Percentiles rank a stretch among this genome's conserved stretches.
Evolutionary conservation across 1,139 yeast genomes (phyloP).

Genomic region (Groenewaldozyma sp.): DNA sequence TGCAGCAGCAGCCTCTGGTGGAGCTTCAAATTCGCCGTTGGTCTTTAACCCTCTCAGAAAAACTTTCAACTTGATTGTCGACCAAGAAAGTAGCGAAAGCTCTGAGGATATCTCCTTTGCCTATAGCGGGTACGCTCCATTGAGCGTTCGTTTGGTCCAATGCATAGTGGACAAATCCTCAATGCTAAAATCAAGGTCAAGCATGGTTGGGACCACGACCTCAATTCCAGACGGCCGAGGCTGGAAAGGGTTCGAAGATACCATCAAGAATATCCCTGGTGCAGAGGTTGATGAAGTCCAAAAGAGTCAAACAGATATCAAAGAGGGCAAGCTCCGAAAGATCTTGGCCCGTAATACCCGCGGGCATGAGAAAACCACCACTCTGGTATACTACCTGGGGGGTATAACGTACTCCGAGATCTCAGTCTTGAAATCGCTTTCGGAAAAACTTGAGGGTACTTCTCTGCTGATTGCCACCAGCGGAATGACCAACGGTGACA

Average conservation of each 20-base stretch:
- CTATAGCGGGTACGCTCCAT: conserved; percentile 41
- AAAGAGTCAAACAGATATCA: conserved; percentile 20
- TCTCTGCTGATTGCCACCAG: conserved; percentile 47
- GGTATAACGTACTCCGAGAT: conserved; percentile 77
- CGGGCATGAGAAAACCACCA: conserved; percentile 25
- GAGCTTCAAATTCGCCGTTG: conserved; percentile 28
- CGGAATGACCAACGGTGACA: conserved; percentile 43
- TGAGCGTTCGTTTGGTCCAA: conserved; percentile 36
- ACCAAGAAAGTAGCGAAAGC: conserved; percentile 17
- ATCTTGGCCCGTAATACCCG: conserved; percentile 26
- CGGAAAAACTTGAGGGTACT: conserved; percentile 28
- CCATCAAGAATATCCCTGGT: conserved; percentile 29
- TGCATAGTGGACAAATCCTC: conserved; percentile 28
- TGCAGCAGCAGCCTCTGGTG: no score
- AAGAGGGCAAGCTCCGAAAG: conserved; percentile 30
- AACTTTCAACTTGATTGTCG: conserved; percentile 24
- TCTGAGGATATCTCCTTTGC: conserved; percentile 26
- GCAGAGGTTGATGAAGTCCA: conserved; percentile 30
- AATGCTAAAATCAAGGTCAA: conserved; percentile 15
- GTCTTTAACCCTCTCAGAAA: conserved; percentile 24
- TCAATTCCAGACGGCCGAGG: conserved; percentile 15
- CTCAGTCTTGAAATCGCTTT: conserved; percentile 51
- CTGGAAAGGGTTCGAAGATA: conserved; percentile 30
- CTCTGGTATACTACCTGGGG: conserved; percentile 52
- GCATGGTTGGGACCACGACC: conserved; percentile 5